These are phyloP conservation scores for Trichoderma sp. DNA, from an alignment of 2,329 filamentous ascomycete species.

Conservation along the genomic window DNA sequence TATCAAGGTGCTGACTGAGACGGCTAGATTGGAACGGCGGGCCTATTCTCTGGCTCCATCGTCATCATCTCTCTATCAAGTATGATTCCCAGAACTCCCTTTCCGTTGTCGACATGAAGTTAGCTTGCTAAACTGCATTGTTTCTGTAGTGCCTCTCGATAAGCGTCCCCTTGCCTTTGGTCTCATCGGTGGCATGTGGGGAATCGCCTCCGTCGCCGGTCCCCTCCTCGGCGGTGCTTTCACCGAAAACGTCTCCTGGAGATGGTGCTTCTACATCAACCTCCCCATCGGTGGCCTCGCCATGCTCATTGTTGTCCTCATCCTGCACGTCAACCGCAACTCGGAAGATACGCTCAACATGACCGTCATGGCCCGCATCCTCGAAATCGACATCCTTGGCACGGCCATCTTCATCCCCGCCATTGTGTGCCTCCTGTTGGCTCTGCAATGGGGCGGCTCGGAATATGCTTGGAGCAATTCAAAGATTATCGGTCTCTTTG, in stretches of 20 bases:
- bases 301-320: constrained; percentile 47
- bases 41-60: constrained; percentile 50
- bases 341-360: constrained; percentile 33
- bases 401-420: constrained; percentile 51
- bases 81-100: constrained; percentile 20
- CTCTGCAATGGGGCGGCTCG: constrained; percentile 56
- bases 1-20: constrained; percentile 19
- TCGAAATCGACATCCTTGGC: constrained; percentile 50
- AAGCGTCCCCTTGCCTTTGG: constrained; percentile 56
- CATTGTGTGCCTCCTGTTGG: constrained; percentile 53
- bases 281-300: constrained; percentile 48
- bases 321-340: constrained; percentile 43
- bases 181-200: constrained; percentile 55
- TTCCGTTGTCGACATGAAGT: not conserved
- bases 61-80: constrained; percentile 46
- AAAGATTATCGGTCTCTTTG: constrained; percentile 51
- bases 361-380: constrained; percentile 38
- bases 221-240: constrained; percentile 52
- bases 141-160: constrained; percentile 46
- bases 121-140: not conserved
- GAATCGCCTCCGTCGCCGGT: constrained; percentile 51
- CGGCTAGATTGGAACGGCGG: constrained; percentile 46
- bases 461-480: constrained; percentile 50
- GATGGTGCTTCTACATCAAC: constrained; percentile 53
- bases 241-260: constrained; percentile 49